Base-by-base conservation (phyloP, 2,329 filamentous ascomycete species). In the Xylariales sp. region DNA sequence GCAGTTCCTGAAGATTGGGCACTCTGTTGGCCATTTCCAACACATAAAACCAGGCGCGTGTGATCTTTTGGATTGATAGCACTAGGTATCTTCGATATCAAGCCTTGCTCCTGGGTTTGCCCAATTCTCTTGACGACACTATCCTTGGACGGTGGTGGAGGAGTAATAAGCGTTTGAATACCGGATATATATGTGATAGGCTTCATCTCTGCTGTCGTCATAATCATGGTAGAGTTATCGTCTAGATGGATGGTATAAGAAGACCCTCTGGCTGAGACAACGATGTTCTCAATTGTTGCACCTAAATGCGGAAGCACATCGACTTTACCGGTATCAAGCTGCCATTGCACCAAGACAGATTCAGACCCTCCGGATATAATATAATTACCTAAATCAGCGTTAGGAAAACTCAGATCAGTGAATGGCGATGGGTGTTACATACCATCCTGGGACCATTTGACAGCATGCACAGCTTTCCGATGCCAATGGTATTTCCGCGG, bases 391-490 rank as follows among this genome's bases (percentile, higher is more conserved):
- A 49, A 6, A 16, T 17, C n/a, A n/a, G n/a, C n/a, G n/a, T n/a
- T n/a, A n/a, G n/a, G n/a, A n/a, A n/a, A n/a, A n/a, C n/a, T n/a
- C n/a, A n/a, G n/a, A n/a, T n/a, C n/a, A n/a, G n/a, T n/a, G n/a
- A n/a, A n/a, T n/a, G n/a, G 24, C 4, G 24, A 14, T 13, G 7
- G 23, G 12, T 38, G n/a, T 15, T 29, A 48, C 71, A 56, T 74
- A 88, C 91, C 90, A 71, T 98, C 93, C 49, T 73, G 72, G 12
- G 93, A 96, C 86, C 90, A 97, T 61, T 93, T 95, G 41, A 95
- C 72, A 8, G 87, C 76, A 51, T 85, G 83, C 7, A 96, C 89
- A 33, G 83, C 78, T 50, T 83, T 81, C 51, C 89, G 78, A 61
- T 98, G 93, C 93, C 93, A 98, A 60, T 97, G 93, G 37, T 90